Conservation (phyloP, 768 basidiomycete species). For the Chiua virens region DNA sequence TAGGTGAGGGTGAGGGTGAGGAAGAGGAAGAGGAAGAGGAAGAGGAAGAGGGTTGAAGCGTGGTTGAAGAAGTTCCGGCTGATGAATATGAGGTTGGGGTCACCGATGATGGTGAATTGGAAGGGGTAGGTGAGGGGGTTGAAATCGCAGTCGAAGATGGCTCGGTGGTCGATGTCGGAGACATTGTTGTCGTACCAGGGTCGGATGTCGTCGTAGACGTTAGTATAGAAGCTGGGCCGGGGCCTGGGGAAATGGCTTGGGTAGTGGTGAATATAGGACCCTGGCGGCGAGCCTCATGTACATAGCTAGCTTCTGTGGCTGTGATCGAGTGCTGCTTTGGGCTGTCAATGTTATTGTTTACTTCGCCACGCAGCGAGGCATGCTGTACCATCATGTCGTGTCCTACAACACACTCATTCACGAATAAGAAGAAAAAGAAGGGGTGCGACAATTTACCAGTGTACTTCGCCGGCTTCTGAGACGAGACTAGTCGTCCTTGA, state of each 20-base stretch:
- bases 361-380: no score
- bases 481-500: not conserved
- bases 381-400: slow-evolving; percentile 13
- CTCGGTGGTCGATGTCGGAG: slow-evolving; percentile 17
- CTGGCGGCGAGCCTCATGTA: slow-evolving; percentile 25
- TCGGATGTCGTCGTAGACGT: slow-evolving; percentile 1
- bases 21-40: slow-evolving; percentile 7
- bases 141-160: slow-evolving; percentile 2
- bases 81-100: slow-evolving; percentile 7
- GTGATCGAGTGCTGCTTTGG: no score
- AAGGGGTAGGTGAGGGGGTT: not conserved
- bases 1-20: slow-evolving; percentile 13
- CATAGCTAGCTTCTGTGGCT: slow-evolving; percentile 12
- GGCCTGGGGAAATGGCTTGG: not conserved
- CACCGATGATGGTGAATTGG: not conserved
- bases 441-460: not conserved
- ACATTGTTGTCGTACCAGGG: slow-evolving; percentile 5
- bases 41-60: slow-evolving; percentile 4
- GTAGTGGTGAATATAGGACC: slow-evolving; percentile 5
- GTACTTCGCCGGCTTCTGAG: not conserved
- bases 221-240: slow-evolving; percentile 8
- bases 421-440: not conserved
- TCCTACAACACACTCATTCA: not conserved
- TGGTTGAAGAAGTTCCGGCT: not conserved
- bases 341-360: no score